Evolutionary conservation across 2,329 filamentous ascomycete species (phyloP).

Genomic region (Fusarium poae): DNA sequence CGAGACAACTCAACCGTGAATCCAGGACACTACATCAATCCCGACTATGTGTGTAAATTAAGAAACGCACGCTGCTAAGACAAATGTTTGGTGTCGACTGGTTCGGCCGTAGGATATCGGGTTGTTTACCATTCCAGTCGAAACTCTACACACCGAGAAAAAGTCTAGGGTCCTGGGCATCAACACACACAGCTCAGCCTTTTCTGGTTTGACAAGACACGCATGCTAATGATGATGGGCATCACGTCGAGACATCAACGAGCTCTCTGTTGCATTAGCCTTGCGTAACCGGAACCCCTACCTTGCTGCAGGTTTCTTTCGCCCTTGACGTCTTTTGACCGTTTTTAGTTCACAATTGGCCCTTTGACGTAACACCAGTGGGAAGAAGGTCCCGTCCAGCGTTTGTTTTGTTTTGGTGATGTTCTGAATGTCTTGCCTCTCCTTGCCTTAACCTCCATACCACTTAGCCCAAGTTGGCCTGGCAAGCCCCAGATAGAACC

Average conservation of each 20-base stretch:
- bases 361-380: slow-evolving; percentile 19
- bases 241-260: slow-evolving; percentile 20
- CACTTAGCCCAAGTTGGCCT: slow-evolving; percentile 44
- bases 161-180: slow-evolving; percentile 11
- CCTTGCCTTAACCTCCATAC: slow-evolving; percentile 46
- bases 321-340: slow-evolving; percentile 37
- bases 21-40: slow-evolving; percentile 4
- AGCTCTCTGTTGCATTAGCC: slow-evolving; percentile 26
- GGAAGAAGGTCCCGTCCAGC: slow-evolving; percentile 11
- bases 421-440: slow-evolving; percentile 45
- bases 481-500: slow-evolving; percentile 33
- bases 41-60: slow-evolving; percentile 39
- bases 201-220: slow-evolving; percentile 19
- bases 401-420: slow-evolving; percentile 35
- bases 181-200: slow-evolving; percentile 3
- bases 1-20: slow-evolving; percentile 40
- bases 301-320: slow-evolving; percentile 44
- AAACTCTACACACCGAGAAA: slow-evolving; percentile 12
- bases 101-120: slow-evolving; percentile 16
- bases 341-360: slow-evolving; percentile 31
- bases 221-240: slow-evolving; percentile 23
- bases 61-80: slow-evolving; percentile 35
- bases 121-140: slow-evolving; percentile 43
- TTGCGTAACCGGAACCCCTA: slow-evolving; percentile 26
- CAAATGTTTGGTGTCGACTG: slow-evolving; percentile 29